Evolutionary conservation across 2,329 filamentous ascomycete species (phyloP), one percentile per base, ranked within the genome.

Genomic region (Aspergillus luchuensis): DNA sequence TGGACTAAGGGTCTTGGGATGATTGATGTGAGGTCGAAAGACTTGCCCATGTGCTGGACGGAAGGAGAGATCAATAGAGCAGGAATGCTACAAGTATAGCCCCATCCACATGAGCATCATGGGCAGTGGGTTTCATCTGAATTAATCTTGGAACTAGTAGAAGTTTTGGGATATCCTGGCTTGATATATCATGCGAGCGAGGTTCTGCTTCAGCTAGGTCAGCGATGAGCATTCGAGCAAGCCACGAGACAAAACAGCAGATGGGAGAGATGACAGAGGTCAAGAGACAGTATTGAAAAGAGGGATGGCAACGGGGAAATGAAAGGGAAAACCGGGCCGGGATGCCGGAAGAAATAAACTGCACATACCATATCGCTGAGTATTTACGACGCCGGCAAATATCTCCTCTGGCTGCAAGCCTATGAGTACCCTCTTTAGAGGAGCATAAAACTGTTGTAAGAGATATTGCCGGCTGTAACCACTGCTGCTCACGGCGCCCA

Each of bases 341-440:
- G 23, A 17, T 15, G 23, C 43, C 23, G 8, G 41, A 25, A 39
- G 10, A 19, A 10, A 10, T 2, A 19, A 30, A 33, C n/a, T 21
- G 21, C 30, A 36, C 71, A 55, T 73, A 75, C 73, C 70, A 63
- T 57, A 59, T 63, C 66, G 63, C 59, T 59, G 63, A 66, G 66
- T 62, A 57, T 68, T 67, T 60, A 66, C 57, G 66, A 63, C 63
- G 72, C 72, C 72, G 72, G 60, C 72, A 68, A 63, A 41, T 63
- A 63, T 23, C 66, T 66, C 58, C 57, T 60, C 36, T 48, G 45
- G 50, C 45, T 52, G 48, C 38, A 21, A 52, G 53, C 33, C 21
- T 7, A 45, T 21, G 50, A 7, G 45, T 47, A 38, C 15, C 49
- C 25, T 47, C 43, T 15, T 54, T 36, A 54, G 25, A 59, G n/a